Evolutionary conservation across 495 filamentous ascomycete species (phyloP), one percentile per base, ranked within the genome.

Genomic region (Xylaria venustula): DNA sequence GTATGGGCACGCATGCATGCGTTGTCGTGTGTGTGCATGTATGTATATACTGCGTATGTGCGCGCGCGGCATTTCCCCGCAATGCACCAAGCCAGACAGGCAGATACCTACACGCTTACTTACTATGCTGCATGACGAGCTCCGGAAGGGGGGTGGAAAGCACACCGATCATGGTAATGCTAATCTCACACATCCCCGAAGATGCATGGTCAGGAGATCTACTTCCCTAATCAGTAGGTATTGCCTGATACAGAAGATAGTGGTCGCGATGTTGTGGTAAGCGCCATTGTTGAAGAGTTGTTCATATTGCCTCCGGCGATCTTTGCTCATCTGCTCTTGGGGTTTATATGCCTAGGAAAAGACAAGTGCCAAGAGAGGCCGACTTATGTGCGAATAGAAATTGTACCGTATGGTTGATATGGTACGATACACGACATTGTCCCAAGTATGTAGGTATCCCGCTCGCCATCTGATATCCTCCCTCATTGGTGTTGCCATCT

Each of bases 21-120:
- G 55, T 49, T 49, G 55, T 58, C 44, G 55, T 58, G 32, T 48
- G 42, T 41, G 22, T 46, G 41, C 9, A 30, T 14, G 37, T 40
- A 15, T 40, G 37, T 40, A 15, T 40, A 15, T 15, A 12, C 15
- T 5, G 11, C 5, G 37, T 40, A 15, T 15, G 37, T 40, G 7
- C 19, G 37, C 26, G 36, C 36, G 52, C 53, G 36, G 51, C 42
- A 57, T 47, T 49, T 49, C 55, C 55, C 55, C 55, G 55, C 55
- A 57, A 37, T 40, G 32, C 34, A 25, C 22, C 30, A 47, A 26
- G 19, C 42, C 17, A 23, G 20, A 9, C 36, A 30, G 2, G 17
- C 40, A 45, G 40, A 14, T n/a, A 42, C 5, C 5, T 20, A 23
- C 22, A 11, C 36, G 53, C n/a, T n/a, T n/a, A n/a, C n/a, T n/a